Conservation (phyloP, 75 land plant genomes). For the Pseudotsuga menziesii region DNA sequence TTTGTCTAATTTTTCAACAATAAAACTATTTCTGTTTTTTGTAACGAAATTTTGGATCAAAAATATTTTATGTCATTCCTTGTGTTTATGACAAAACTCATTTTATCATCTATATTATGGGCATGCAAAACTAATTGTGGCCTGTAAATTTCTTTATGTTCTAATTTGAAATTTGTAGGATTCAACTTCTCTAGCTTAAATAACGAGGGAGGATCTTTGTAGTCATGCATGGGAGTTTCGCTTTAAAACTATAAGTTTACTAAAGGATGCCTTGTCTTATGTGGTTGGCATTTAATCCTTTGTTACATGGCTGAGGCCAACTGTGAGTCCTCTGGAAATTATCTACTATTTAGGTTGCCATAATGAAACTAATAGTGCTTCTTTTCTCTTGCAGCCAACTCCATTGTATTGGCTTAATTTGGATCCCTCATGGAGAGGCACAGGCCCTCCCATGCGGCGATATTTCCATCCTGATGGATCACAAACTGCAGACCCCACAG, state of each 20-base stretch:
- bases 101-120: too few relatives aligned
- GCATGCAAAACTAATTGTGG: too few relatives aligned
- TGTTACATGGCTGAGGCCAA: neutral
- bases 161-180: too few relatives aligned
- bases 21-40: too few relatives aligned
- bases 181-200: neutral
- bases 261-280: neutral
- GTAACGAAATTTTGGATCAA: too few relatives aligned
- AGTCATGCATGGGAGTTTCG: constrained; percentile 69
- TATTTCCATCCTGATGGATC: constrained; percentile 72
- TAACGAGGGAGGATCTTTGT: constrained; percentile 58
- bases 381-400: constrained; percentile 34
- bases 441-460: constrained; percentile 56
- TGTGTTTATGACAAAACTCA: too few relatives aligned
- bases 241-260: constrained; percentile 46
- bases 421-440: constrained; percentile 70
- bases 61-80: too few relatives aligned
- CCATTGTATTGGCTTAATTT: constrained; percentile 68
- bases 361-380: neutral
- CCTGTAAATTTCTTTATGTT: too few relatives aligned
- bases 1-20: too few relatives aligned
- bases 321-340: neutral
- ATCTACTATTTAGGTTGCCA: neutral
- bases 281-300: neutral
- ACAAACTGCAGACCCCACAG: constrained; percentile 53